A percentile compares a stretch with the other conserved stretches of the same genome.
Evolutionary conservation across 345 rosid genomes (phyloP).

Genomic region (Salix dunnii): DNA sequence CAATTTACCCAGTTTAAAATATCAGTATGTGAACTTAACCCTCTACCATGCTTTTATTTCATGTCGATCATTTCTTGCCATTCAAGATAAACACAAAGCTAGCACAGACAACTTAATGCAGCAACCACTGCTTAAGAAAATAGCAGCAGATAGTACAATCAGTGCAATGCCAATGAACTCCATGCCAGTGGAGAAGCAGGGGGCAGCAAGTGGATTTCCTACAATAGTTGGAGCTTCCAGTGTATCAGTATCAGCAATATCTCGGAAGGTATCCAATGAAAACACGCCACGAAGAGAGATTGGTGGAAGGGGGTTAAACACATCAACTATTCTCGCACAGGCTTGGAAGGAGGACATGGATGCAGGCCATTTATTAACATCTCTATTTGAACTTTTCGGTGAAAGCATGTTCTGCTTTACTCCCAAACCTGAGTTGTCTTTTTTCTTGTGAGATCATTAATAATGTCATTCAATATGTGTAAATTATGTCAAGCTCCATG

Average conservation of each 20-base stretch:
- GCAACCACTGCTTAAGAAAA: slow-evolving; percentile 64
- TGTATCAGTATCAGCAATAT: slow-evolving; percentile 25
- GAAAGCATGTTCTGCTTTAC: slow-evolving; percentile 65
- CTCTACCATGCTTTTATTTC: slow-evolving; percentile 4
- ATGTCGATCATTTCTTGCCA: not conserved
- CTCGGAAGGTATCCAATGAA: slow-evolving; percentile 38
- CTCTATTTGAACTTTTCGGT: slow-evolving; percentile 58
- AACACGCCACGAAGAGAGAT: slow-evolving; percentile 35
- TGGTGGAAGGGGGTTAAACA: slow-evolving; percentile 24
- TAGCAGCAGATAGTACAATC: slow-evolving; percentile 39
- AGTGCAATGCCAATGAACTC: slow-evolving; percentile 54
- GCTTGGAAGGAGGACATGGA: slow-evolving; percentile 63
- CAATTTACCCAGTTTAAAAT: no score
- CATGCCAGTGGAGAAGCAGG: slow-evolving; percentile 50
- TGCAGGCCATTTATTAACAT: slow-evolving; percentile 51
- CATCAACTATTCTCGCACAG: slow-evolving; percentile 47
- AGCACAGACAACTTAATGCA: slow-evolving; percentile 58
- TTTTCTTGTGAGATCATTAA: slow-evolving; percentile 50
- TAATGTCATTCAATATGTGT: slow-evolving; percentile 9
- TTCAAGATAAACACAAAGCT: slow-evolving; percentile 75
- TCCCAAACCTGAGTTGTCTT: slow-evolving; percentile 55
- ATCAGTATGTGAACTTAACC: not conserved
- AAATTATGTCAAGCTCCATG: not conserved
- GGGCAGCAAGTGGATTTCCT: slow-evolving; percentile 38
- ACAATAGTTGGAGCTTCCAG: slow-evolving; percentile 33